phyloP scores from a whole-genome alignment of 257 asterid species.

The Nicotiana tabacum region DNA sequence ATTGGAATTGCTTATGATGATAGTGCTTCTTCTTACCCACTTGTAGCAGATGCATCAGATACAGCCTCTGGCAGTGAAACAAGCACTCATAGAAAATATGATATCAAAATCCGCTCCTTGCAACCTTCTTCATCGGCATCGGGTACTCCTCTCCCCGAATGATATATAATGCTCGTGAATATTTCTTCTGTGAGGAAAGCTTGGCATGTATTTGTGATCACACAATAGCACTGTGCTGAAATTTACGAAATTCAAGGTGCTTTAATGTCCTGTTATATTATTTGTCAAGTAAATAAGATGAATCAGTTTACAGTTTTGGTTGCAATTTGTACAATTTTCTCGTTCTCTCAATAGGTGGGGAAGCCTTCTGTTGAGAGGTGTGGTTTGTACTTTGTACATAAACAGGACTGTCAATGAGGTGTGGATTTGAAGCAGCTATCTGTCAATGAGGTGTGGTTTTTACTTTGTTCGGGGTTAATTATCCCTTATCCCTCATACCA shows the following conservation, averaged over 20 bases:
- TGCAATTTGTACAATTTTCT: not conserved
- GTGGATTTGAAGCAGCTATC: conserved; percentile 2
- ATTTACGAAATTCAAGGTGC: not conserved
- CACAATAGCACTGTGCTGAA: not conserved
- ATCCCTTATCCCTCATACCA: no score
- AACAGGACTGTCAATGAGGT: not conserved
- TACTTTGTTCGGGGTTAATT: no score
- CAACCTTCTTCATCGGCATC: conserved; percentile 59
- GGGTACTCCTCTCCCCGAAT: conserved; percentile 43
- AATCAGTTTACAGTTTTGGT: not conserved
- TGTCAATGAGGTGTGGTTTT: no score
- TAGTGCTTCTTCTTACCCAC: conserved; percentile 32
- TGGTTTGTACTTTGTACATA: conserved; percentile 9
- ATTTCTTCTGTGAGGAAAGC: conserved; percentile 4
- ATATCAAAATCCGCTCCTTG: conserved; percentile 65
- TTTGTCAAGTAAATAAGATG: not conserved
- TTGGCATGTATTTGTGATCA: not conserved
- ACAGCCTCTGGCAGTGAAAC: conserved; percentile 46
- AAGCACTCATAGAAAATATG: conserved; percentile 48
- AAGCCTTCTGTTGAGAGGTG: not conserved
- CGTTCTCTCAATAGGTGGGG: not conserved
- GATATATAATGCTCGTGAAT: not conserved
- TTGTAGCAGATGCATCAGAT: conserved; percentile 46
- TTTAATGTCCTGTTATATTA: not conserved
- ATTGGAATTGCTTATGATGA: conserved; percentile 56